Base-by-base conservation (phyloP, 768 basidiomycete species). In the Mycena rosella region DNA sequence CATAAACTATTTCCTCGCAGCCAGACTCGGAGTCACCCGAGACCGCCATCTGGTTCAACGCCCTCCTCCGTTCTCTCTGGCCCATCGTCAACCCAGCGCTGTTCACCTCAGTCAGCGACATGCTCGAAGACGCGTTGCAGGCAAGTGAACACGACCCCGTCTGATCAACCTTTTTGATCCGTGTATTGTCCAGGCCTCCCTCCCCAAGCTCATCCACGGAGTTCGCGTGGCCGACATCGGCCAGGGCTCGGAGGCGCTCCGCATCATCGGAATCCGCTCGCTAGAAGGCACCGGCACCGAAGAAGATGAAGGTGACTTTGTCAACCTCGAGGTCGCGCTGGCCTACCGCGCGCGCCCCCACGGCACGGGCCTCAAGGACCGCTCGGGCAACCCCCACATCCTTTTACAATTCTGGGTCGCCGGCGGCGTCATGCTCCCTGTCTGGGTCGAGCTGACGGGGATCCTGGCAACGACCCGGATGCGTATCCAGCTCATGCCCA, bases 141-240 rank as follows among this genome's bases (percentile, higher is more conserved):
- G 65, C 60, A 47, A 27, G 30, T 20, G n/a, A 38, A 44, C 9
- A 1, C 9, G 13, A 18, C 34, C 3, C 6, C n/a, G 47, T 18
- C 8, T 2, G 4, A 3, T 3, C 30, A 14, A 15, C 38, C 2
- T 44, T 17, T 57, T 49, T 54, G 9, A 55, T 3, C 22, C 40
- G 42, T 6, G 17, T 29, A 8, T n/a, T 5, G 17, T 47, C 7
- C 29, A 68, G 75, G 79, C 85, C 22, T 82, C 85, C 5, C 81
- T 87, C 18, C 87, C 87, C 0, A 82, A 80, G 38, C 75, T 87
- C 45, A 77, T 87, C 29, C 79, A 85, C 44, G 85, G 90, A 4
- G 91, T 95, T 34, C 86, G 91, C 17, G 88, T 95, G 54, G 86
- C 88, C 14, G 91, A 94, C 74, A 77, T 94, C 26, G 89, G 89